A percentile compares a stretch with the other conserved stretches of the same genome.
Evolutionary conservation across 345 rosid species (phyloP).

Genomic region (Lepidium africanum): DNA sequence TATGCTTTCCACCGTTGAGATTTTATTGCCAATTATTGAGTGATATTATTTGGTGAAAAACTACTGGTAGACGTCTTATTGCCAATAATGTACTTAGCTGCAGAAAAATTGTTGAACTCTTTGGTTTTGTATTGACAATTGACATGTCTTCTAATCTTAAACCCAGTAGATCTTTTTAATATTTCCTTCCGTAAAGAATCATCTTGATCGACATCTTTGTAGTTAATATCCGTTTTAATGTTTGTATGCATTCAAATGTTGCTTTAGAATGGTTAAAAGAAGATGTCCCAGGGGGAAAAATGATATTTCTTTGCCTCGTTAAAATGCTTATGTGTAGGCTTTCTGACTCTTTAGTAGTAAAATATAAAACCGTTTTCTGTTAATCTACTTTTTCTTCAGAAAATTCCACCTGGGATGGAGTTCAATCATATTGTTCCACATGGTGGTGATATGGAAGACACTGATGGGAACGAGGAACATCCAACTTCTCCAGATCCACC

Average conservation of each 20-base stretch:
- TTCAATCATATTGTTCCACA: constrained; percentile 90
- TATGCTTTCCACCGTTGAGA: neutral
- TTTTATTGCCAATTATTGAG: neutral
- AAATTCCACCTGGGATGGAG: constrained; percentile 99
- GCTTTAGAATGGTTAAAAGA: neutral
- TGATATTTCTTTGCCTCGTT: neutral
- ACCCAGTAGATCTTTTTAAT: neutral
- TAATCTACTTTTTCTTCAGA: constrained; percentile 34
- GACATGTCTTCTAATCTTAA: neutral
- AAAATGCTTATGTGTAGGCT: neutral
- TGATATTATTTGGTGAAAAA: neutral
- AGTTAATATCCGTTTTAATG: neutral
- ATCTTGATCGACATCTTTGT: neutral
- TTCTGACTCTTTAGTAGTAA: neutral
- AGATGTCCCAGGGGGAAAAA: neutral
- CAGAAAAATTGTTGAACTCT: neutral
- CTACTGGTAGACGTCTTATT: neutral
- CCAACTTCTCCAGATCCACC: constrained; percentile 79
- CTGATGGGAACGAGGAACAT: constrained; percentile 85
- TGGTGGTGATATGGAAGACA: constrained; percentile 88
- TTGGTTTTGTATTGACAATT: neutral
- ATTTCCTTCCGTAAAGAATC: no score
- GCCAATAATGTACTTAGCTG: neutral
- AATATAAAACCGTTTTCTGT: neutral
- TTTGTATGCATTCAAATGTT: neutral